Base-by-base conservation (phyloP, 2,329 filamentous ascomycete genomes). In the Diaporthe citriasiana region DNA sequence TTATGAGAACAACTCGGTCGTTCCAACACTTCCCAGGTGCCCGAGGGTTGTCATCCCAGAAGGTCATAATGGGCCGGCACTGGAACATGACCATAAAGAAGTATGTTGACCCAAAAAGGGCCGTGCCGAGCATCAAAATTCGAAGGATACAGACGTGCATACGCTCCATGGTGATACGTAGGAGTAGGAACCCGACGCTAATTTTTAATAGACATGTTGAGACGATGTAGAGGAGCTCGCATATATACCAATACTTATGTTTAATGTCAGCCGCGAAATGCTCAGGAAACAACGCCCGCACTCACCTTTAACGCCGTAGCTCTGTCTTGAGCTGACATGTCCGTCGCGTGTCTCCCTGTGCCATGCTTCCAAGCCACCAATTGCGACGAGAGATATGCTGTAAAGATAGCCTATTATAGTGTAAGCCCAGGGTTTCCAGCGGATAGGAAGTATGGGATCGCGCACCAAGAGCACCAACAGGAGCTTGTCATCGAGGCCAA, bases 141-240 rank as follows among this genome's bases (percentile, higher is more conserved):
- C 60, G 60, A 3, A 66, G 60, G 7, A 66, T 38, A 15, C 25
- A 1, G 12, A 66, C 45, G 27, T 66, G 60, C 8, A 35, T 25
- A 8, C 60, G 60, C 60, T 66, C 60, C 42, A 66, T 51, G 30
- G 60, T 66, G 7, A 66, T 51, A 7, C 60, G 60, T 5, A 66
- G 60, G 30, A 66, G 60, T 33, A 66, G 60, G 45, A 66, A 66
- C 1, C 60, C 60, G 30, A 66, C 60, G 13, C 60, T 66, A 30
- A 66, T 51, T 19, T 66, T 66, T 13, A 66, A 22, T 1, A 66
- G 42, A 38, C 60, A 66, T 10, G 60, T 66, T 33, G 60, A 66
- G 12, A 66, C 30, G 13, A 66, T 66, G 30, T 66, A 66, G 15
- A 66, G 60, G 19, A 66, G 60, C 42, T 66, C 60, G 60, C 60